phyloP scores from a whole-genome alignment of 495 filamentous ascomycete species.

The Trichocladium uniseriatum region DNA sequence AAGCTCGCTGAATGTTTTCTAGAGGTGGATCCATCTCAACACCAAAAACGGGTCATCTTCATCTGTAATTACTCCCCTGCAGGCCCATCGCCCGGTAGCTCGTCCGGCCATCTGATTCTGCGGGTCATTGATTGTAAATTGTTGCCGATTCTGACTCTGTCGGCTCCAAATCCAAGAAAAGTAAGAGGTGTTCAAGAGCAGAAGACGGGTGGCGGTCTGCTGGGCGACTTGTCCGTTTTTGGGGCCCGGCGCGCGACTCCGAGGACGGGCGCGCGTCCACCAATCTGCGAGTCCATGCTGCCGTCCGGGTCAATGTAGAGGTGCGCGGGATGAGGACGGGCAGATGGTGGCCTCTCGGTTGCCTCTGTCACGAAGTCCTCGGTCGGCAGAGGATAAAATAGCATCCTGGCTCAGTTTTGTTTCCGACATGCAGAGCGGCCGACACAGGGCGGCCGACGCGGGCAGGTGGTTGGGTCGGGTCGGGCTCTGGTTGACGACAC shows the following conservation, averaged over 20 bases:
- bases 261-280: background rate
- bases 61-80: background rate
- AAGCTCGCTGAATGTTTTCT: too few species aligned
- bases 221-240: background rate
- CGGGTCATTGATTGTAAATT: background rate
- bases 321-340: too few species aligned
- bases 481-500: too few species aligned
- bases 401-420: background rate
- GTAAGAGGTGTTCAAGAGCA: too few species aligned
- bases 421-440: background rate
- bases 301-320: background rate
- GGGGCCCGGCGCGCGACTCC: background rate
- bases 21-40: too few species aligned
- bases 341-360: too few species aligned
- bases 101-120: background rate
- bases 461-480: background rate
- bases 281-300: conserved; percentile 5
- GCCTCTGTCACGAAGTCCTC: background rate
- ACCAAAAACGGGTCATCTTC: too few species aligned
- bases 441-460: background rate
- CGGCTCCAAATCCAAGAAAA: too few species aligned
- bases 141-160: too few species aligned
- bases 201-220: too few species aligned
- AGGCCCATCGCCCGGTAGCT: background rate
- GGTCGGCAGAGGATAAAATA: background rate